Conservation (phyloP, 805 yeast species). For the Yamadazyma akitaensis region DNA sequence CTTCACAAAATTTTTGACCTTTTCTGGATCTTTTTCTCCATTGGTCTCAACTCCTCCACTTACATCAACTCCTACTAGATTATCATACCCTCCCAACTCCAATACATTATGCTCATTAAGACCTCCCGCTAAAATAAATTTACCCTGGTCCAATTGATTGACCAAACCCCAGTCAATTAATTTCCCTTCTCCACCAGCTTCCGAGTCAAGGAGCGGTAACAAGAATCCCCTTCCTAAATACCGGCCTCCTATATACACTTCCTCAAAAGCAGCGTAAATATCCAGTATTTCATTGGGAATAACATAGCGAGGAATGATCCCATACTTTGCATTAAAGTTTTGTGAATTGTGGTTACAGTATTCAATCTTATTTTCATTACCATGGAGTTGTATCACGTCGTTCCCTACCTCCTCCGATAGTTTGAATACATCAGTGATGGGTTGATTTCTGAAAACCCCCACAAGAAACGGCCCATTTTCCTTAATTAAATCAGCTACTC, state of each 20-base stretch:
- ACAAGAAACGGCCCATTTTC: conserved; percentile 67
- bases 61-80: conserved; percentile 89
- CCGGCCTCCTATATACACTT: conserved; percentile 12
- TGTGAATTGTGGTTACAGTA: conserved; percentile 41
- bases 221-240: conserved; percentile 36
- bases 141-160: conserved; percentile 34
- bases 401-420: conserved; percentile 45
- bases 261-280: conserved; percentile 23
- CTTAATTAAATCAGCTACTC: conserved; percentile 18
- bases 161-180: conserved; percentile 63
- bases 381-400: conserved; percentile 89
- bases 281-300: conserved; percentile 49
- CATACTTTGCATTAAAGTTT: conserved; percentile 34
- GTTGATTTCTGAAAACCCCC: conserved; percentile 88
- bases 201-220: conserved; percentile 76
- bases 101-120: conserved; percentile 70
- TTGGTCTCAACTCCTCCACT: conserved; percentile 90
- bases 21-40: conserved; percentile 67
- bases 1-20: conserved; percentile 56
- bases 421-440: conserved; percentile 54
- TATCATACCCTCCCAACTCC: conserved; percentile 47
- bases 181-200: conserved; percentile 88
- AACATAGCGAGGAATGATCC: conserved; percentile 71
- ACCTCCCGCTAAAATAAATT: conserved; percentile 85
- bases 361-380: conserved; percentile 53